These are phyloP conservation scores for Termitomyces sp. DNA, from an alignment of 768 basidiomycete genomes.

Conservation along the genomic window DNA sequence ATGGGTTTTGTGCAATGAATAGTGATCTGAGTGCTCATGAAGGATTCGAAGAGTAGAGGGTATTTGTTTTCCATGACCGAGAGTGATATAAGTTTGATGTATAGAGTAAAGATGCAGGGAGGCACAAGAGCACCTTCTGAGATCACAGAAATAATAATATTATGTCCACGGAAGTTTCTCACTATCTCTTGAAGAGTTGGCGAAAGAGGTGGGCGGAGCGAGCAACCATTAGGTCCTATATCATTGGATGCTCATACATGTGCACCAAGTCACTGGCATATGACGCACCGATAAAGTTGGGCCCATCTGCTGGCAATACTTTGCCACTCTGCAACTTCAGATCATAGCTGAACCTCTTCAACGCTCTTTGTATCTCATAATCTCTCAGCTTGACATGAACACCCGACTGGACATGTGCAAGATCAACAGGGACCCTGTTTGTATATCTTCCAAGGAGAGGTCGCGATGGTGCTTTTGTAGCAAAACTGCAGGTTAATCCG, in stretches of 20 bases:
- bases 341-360: constrained; percentile 11
- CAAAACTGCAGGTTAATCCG: background rate
- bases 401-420: constrained; percentile 7
- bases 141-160: constrained; percentile 11
- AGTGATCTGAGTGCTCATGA: constrained; percentile 11
- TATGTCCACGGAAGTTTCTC: constrained; percentile 6
- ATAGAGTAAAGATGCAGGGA: background rate
- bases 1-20: constrained; percentile 9
- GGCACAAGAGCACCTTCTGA: background rate
- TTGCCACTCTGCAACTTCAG: constrained; percentile 1
- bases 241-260: background rate
- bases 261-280: background rate
- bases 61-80: constrained; percentile 3
- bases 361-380: constrained; percentile 5
- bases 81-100: background rate
- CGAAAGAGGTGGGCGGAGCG: constrained; percentile 9
- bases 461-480: constrained; percentile 4
- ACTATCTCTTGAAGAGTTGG: constrained; percentile 12
- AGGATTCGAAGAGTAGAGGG: constrained; percentile 5
- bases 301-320: constrained; percentile 3
- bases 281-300: constrained; percentile 7
- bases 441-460: constrained; percentile 8
- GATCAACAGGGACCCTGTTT: constrained; percentile 7
- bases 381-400: constrained; percentile 7
- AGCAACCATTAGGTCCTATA: constrained; percentile 6